Base-by-base conservation (phyloP, 2,329 filamentous ascomycete species). In the Periconia digitata region DNA sequence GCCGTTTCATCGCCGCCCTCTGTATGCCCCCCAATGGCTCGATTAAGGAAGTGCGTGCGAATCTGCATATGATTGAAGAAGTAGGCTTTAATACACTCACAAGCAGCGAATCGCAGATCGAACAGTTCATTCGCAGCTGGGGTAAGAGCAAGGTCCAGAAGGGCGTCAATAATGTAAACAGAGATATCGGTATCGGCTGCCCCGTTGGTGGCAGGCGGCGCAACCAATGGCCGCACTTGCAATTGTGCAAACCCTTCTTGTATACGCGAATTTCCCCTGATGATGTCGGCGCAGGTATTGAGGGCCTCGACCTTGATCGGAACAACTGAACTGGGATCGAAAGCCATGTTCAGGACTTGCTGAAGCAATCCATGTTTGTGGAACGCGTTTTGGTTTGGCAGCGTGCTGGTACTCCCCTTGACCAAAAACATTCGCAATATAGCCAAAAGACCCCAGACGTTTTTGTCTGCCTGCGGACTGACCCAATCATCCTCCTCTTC, bases 241-340 rank as follows among this genome's bases (percentile, higher is more conserved):
- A 95, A 80, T 62, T 94, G 88, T 4, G 91, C 92, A 68, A 99
- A 97, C 40, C 80, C 83, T 72, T 96, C 91, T 70, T 99, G 94
- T 8, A 97, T 77, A 5, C 77, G 78, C 20, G 85, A 70, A 66
- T 96, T 96, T 36, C 85, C 88, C 54, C 87, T 83, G 60, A 99
- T 95, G 60, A 95, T 81, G 72, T 96, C 91, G 46, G 90, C 91
- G 65, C 90, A 95, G 24, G 90, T 89, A 56, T 84, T 80, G 43
- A 99, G 76, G 54, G 94, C 92, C 81, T 95, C 91, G 29, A 90
- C 85, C 66, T 88, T 89, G 58, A 97, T 92, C 52, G 86, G 83
- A 36, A 87, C 76, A 61, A 88, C 87, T 47, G 89, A 85, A 21
- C 78, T 78, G 45, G 81, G 82, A 51, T 37, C 18, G 35, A 20